Percentiles rank a stretch among this genome's conserved stretches.
These are phyloP conservation scores for Entomortierella chlamydospora DNA, from an alignment of 192 early-diverging fungal genomes.

Conservation along the genomic window DNA sequence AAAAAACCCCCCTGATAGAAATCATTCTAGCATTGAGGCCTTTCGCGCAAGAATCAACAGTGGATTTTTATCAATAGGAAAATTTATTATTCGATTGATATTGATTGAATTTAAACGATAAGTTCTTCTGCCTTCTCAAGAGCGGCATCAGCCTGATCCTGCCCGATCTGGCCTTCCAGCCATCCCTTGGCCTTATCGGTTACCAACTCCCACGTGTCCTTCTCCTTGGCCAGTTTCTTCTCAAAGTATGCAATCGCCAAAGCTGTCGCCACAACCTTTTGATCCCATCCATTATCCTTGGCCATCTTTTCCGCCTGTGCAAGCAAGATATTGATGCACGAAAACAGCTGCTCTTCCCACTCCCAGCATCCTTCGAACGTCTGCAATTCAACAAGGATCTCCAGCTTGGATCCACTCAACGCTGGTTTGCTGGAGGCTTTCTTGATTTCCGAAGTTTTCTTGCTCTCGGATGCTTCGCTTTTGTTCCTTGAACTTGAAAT, in stretches of 20 bases:
- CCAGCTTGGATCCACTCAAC: constrained; percentile 9
- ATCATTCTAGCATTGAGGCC: too few species aligned
- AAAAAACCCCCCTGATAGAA: too few species aligned
- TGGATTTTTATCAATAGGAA: too few species aligned
- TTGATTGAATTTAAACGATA: too few species aligned
- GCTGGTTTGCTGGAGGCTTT: not conserved
- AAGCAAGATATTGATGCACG: not conserved
- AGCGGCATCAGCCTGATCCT: not conserved
- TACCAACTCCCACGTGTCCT: constrained; percentile 23
- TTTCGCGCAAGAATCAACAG: too few species aligned
- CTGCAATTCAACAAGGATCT: constrained; percentile 20
- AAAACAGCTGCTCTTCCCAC: constrained; percentile 1
- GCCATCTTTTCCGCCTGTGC: not conserved
- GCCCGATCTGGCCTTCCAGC: constrained; percentile 8
- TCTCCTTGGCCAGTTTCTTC: constrained; percentile 20
- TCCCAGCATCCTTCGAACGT: constrained; percentile 29
- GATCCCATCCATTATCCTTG: not conserved
- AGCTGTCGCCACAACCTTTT: constrained; percentile 7
- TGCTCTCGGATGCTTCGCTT: not conserved
- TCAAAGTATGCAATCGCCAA: constrained; percentile 30
- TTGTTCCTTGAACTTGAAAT: too few species aligned
- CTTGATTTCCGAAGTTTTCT: not conserved
- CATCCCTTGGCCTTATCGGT: constrained; percentile 21
- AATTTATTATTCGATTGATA: too few species aligned
- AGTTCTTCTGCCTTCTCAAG: not conserved